These are phyloP conservation scores for Coprinopsis strossmayeri DNA, from an alignment of 768 basidiomycete species.

Conservation along the genomic window DNA sequence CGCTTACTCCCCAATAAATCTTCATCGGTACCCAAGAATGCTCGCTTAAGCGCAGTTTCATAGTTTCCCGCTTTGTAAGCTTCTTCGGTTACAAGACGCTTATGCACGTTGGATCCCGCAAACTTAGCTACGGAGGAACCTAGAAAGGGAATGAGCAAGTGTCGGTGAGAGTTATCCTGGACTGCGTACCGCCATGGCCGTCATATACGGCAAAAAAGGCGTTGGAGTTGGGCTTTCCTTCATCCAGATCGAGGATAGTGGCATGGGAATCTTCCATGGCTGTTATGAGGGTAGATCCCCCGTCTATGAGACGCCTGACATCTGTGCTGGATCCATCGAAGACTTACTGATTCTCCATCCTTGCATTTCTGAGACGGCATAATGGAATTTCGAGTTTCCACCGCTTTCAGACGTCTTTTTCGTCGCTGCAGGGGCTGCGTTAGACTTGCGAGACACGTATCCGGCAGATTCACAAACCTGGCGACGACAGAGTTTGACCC, in stretches of 20 bases:
- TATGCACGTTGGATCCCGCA: constrained; percentile 80
- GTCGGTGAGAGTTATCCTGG: constrained; percentile 2
- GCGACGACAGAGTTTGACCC: constrained; percentile 85
- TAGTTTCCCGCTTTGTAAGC: constrained; percentile 67
- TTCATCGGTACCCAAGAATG: constrained; percentile 92
- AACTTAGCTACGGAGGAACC: constrained; percentile 82
- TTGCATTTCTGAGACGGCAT: constrained; percentile 93
- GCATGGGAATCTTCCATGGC: constrained; percentile 98
- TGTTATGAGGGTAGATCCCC: constrained; percentile 26
- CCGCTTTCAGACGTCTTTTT: constrained; percentile 76
- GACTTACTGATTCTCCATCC: constrained; percentile 97
- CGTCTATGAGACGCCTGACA: not conserved
- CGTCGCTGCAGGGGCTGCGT: constrained; percentile 46
- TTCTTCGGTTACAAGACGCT: constrained; percentile 66
- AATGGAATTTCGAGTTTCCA: constrained; percentile 61
- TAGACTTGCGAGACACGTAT: constrained; percentile 3
- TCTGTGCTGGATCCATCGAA: constrained; percentile 9
- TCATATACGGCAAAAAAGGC: constrained; percentile 97
- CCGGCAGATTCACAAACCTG: constrained; percentile 41
- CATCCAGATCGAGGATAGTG: constrained; percentile 62
- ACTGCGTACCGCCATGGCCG: constrained; percentile 84
- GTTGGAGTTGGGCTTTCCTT: constrained; percentile 39
- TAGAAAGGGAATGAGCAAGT: constrained; percentile 24
- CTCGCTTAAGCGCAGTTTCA: constrained; percentile 71
- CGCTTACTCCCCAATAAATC: constrained; percentile 63